Base-by-base conservation (phyloP, 805 yeast species). In the Blastobotrys chiropterorum region DNA sequence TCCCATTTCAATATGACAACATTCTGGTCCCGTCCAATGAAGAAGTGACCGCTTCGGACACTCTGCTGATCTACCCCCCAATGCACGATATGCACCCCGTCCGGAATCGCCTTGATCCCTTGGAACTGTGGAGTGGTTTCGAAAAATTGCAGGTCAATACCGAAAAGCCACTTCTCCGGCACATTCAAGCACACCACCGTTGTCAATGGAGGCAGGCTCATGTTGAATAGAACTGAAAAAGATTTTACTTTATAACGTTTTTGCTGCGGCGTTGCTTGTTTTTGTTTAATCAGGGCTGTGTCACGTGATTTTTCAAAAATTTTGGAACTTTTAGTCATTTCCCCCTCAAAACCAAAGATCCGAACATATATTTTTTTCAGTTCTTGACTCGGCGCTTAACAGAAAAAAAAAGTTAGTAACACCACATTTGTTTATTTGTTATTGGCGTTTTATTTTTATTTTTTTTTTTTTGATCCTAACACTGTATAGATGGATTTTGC, bases 41-140 rank as follows among this genome's bases (percentile, higher is more conserved):
- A 62, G 63, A 52, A 55, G 30, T 43, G 44, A 2, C 83, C 84
- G 51, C 62, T 57, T 51, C 73, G 69, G 57, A 69, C 64, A 58
- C 70, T 78, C 40, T 59, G 48, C 3, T 60, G 55, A 48, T 61
- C 65, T 41, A 64, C 64, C 0, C 79, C 76, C 65, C 77, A 73
- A 63, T 83, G 87, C 11, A 82, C 57, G 1, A 80, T 63, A 62
- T 83, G 88, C 0, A 73, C 46, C 0, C 87, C 87, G 2, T 62
- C 52, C 0, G 79, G 73, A 2, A 83, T 67, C 15, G 66, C 63
- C 56, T 80, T 80, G 55, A 83, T 71, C 0, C 87, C 87, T 52
- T 64, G 68, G 20, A 78, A 66, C 1, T 65, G 51, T 7, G 63
- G 53, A 21, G 70, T 72, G 6, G 75, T 60, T 38, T 67, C 68